These are phyloP conservation scores for Apiospora sp. DNA, from an alignment of 2,329 filamentous ascomycete species.

Conservation along the genomic window DNA sequence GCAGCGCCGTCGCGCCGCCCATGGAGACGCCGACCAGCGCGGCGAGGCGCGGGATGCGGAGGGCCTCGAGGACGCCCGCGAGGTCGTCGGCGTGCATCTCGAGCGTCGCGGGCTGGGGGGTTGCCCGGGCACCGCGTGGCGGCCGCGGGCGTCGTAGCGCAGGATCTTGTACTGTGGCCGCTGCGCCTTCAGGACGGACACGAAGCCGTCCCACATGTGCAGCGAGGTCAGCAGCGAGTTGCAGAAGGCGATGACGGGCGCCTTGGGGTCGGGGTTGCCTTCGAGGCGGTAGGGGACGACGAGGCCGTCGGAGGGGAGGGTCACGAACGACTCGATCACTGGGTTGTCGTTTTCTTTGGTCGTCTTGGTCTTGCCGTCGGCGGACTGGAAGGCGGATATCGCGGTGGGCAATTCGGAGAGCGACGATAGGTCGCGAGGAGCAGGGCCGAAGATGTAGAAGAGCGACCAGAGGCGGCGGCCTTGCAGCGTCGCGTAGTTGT, in stretches of 20 bases:
- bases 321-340: slow-evolving; percentile 72
- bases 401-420: slow-evolving; percentile 58
- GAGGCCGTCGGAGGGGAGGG: slow-evolving; percentile 72
- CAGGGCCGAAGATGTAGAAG: slow-evolving; percentile 82
- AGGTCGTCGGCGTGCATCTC: slow-evolving; percentile 75
- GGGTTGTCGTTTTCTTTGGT: slow-evolving; percentile 55
- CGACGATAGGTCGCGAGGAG: slow-evolving; percentile 70
- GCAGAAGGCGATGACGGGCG: slow-evolving; percentile 77
- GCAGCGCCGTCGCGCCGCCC: slow-evolving; percentile 80
- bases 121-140: slow-evolving; percentile 55
- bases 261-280: slow-evolving; percentile 70
- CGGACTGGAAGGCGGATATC: slow-evolving; percentile 58
- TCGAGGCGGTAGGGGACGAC: slow-evolving; percentile 77
- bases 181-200: slow-evolving; percentile 65
- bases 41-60: slow-evolving; percentile 73
- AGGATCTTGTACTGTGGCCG: slow-evolving; percentile 75
- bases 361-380: slow-evolving; percentile 64
- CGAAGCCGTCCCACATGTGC: slow-evolving; percentile 82
- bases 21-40: slow-evolving; percentile 80
- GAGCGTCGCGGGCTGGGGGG: slow-evolving; percentile 63
- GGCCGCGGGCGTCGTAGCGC: slow-evolving; percentile 80
- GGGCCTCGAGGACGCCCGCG: slow-evolving; percentile 68
- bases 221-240: slow-evolving; percentile 84
- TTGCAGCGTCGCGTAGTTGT: slow-evolving; percentile 64
- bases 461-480: slow-evolving; percentile 71